phyloP scores from a whole-genome alignment of 345 rosid genomes.

The Raphanus raphanistrum region DNA sequence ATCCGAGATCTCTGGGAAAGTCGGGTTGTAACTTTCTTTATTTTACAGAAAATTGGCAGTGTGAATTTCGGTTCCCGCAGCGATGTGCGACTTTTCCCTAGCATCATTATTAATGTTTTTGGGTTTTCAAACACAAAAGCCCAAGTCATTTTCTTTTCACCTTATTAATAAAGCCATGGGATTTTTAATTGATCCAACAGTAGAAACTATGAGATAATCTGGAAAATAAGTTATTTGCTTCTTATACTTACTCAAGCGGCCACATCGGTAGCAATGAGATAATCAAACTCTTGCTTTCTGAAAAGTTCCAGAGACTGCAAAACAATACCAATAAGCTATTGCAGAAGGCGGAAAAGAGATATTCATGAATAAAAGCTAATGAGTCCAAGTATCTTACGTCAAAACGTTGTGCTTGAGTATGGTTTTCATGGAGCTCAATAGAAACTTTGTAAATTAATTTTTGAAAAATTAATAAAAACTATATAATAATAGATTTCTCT shows the following conservation, averaged over 20 bases:
- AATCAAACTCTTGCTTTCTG: slow-evolving; percentile 89
- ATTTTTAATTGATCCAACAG: background rate
- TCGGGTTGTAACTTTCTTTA: too few species aligned
- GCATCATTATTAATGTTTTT: too few species aligned
- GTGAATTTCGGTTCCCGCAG: too few species aligned
- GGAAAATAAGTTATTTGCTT: slow-evolving; percentile 1
- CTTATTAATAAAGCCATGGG: too few species aligned
- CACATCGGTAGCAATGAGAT: slow-evolving; percentile 92
- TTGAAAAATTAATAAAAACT: too few species aligned
- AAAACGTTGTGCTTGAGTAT: slow-evolving; percentile 93
- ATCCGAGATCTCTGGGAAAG: too few species aligned
- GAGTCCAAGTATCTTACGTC: slow-evolving; percentile 61
- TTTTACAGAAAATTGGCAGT: too few species aligned
- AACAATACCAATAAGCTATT: slow-evolving; percentile 24
- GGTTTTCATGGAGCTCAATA: slow-evolving; percentile 92
- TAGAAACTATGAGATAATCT: slow-evolving; percentile 8
- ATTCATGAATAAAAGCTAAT: background rate
- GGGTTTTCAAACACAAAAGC: too few species aligned
- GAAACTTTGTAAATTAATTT: too few species aligned
- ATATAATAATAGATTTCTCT: too few species aligned
- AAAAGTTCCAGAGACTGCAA: slow-evolving; percentile 88
- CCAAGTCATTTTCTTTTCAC: too few species aligned
- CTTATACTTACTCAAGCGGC: slow-evolving; percentile 85
- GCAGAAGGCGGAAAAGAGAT: background rate
- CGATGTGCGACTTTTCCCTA: too few species aligned